phyloP scores from a whole-genome alignment of 164 flowering plant genomes.

The Dillenia turbinata region DNA sequence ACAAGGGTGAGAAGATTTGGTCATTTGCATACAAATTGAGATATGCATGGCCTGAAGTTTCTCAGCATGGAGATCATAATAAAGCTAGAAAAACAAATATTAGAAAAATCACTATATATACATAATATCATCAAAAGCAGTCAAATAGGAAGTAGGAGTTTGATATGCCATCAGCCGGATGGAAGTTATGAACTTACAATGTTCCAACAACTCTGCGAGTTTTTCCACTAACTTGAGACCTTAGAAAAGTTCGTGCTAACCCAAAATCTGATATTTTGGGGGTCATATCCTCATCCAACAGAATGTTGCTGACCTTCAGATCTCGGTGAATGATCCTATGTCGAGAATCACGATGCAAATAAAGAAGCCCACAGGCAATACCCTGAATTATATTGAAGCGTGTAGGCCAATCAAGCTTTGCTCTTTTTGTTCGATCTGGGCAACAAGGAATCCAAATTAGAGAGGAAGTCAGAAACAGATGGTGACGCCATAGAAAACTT shows the following conservation, averaged over 20 bases:
- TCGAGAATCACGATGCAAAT: slow-evolving; percentile 76
- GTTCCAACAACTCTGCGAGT: slow-evolving; percentile 63
- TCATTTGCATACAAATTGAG: too few species aligned
- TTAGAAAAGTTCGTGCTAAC: slow-evolving; percentile 66
- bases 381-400: slow-evolving; percentile 65
- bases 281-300: slow-evolving; percentile 67
- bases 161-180: too few species aligned
- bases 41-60: too few species aligned
- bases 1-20: too few species aligned
- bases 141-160: too few species aligned
- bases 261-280: slow-evolving; percentile 91
- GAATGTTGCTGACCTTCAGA: slow-evolving; percentile 68
- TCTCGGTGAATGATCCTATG: slow-evolving; percentile 72
- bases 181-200: slow-evolving; percentile 32
- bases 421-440: slow-evolving; percentile 36
- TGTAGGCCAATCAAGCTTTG: slow-evolving; percentile 48
- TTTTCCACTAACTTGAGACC: slow-evolving; percentile 41
- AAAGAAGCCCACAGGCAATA: slow-evolving; percentile 75
- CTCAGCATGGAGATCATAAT: too few species aligned
- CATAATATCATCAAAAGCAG: too few species aligned
- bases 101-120: too few species aligned
- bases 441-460: neutral
- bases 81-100: too few species aligned
- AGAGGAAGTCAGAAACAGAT: too few species aligned
- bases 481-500: too few species aligned